These are phyloP conservation scores for Phyllosticta ampelicida DNA, from an alignment of 2,329 filamentous ascomycete genomes.

Conservation along the genomic window DNA sequence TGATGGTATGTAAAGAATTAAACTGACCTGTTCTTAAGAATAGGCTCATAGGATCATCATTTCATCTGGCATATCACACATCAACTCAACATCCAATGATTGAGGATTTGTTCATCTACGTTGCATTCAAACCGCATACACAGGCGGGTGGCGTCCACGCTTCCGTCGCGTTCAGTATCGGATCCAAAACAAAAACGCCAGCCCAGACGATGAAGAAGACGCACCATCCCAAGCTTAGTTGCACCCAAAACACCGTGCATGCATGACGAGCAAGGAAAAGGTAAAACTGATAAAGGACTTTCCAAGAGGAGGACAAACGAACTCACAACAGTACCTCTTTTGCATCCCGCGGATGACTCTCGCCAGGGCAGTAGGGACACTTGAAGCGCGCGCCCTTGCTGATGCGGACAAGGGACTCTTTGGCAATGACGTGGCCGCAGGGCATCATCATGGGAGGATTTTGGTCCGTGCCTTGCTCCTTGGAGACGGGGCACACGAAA, in stretches of 20 bases:
- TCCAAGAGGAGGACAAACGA: slow-evolving; percentile 1
- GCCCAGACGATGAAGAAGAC: neutral
- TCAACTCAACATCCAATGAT: neutral
- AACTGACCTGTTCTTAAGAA: no score
- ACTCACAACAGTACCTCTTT: slow-evolving; percentile 51
- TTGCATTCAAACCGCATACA: neutral
- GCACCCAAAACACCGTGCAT: neutral
- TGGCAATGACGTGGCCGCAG: slow-evolving; percentile 87
- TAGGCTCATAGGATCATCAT: no score
- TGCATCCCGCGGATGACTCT: slow-evolving; percentile 69
- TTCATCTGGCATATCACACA: no score
- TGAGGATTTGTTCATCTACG: neutral
- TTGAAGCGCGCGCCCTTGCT: slow-evolving; percentile 77
- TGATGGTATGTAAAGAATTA: no score
- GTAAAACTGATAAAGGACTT: neutral
- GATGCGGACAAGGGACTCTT: slow-evolving; percentile 69
- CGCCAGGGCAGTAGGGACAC: slow-evolving; percentile 88
- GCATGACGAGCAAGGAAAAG: neutral
- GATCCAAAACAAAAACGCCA: neutral
- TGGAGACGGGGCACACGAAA: slow-evolving; percentile 94
- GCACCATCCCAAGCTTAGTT: neutral
- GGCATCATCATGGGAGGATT: slow-evolving; percentile 97
- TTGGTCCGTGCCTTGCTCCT: slow-evolving; percentile 84
- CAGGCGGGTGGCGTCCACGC: neutral
- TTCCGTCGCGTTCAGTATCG: neutral